A percentile compares a stretch with the other conserved stretches of the same genome.
Evolutionary conservation across 1,284 basidiomycete species (phyloP).

Genomic region (Apiotrichum mycotoxinovorans): DNA sequence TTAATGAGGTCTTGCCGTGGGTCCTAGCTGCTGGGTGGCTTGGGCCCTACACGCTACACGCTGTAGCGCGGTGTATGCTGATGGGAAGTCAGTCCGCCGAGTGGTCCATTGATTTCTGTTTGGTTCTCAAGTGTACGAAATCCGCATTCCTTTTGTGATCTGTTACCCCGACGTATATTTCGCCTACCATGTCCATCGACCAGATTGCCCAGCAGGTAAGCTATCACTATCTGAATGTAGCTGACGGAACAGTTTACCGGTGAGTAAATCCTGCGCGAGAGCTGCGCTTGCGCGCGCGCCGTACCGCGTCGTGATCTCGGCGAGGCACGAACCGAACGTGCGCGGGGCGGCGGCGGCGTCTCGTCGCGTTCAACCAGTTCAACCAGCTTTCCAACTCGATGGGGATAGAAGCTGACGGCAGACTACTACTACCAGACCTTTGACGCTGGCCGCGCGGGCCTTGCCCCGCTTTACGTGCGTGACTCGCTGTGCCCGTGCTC

Average conservation of each 20-base stretch:
- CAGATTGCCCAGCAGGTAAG: slow-evolving; percentile 51
- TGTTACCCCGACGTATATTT: not conserved
- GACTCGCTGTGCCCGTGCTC: too few relatives aligned
- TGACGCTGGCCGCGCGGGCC: slow-evolving; percentile 40
- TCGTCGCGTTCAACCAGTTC: too few relatives aligned
- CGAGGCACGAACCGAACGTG: too few relatives aligned
- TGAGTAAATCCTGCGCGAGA: slow-evolving; percentile 23
- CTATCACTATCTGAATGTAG: slow-evolving; percentile 21
- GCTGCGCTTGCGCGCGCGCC: not conserved
- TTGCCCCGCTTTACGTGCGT: slow-evolving; percentile 49
- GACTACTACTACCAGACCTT: slow-evolving; percentile 52
- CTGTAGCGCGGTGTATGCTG: not conserved
- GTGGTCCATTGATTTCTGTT: not conserved
- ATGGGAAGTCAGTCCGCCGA: not conserved
- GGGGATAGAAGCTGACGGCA: slow-evolving; percentile 19
- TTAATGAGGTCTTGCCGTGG: too few relatives aligned
- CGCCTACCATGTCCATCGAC: slow-evolving; percentile 62
- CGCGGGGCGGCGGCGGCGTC: too few relatives aligned
- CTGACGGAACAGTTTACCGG: slow-evolving; percentile 53
- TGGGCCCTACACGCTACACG: not conserved
- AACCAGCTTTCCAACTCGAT: slow-evolving; percentile 9
- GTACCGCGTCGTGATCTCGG: too few relatives aligned
- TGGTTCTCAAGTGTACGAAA: not conserved
- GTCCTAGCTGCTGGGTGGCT: too few relatives aligned
- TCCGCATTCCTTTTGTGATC: not conserved